Conservation (phyloP, 805 yeast species). For the Kodamaea laetipori region DNA sequence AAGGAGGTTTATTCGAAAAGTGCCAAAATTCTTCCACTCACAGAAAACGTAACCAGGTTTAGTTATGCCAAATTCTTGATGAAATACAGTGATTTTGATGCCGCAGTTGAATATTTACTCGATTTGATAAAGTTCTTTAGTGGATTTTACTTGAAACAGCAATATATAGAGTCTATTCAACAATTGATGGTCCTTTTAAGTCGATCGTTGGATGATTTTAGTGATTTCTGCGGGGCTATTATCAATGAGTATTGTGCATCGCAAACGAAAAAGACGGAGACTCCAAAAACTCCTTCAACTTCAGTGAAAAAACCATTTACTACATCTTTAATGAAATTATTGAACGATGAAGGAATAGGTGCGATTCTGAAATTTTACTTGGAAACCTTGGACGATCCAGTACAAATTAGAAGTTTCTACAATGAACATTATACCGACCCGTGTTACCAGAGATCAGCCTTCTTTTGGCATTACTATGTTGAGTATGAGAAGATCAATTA, state of each 20-base stretch:
- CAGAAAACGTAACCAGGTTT: constrained; percentile 25
- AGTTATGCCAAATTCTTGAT: constrained; percentile 29
- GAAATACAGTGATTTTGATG: constrained; percentile 19
- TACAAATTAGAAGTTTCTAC: constrained; percentile 28
- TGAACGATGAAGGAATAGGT: constrained; percentile 46
- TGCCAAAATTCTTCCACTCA: constrained; percentile 38
- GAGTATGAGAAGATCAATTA: constrained; percentile 54
- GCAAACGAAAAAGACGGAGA: background rate
- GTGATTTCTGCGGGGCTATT: background rate
- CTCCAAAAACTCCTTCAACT: constrained; percentile 1
- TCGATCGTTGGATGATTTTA: background rate
- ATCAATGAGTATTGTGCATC: constrained; percentile 1
- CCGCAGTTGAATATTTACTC: constrained; percentile 30
- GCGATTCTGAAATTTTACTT: constrained; percentile 39
- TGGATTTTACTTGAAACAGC: background rate
- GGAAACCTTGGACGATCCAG: constrained; percentile 18
- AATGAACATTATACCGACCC: constrained; percentile 28
- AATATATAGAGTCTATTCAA: constrained; percentile 3
- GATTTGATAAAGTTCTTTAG: constrained; percentile 25
- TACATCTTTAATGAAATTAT: constrained; percentile 18
- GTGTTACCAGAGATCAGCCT: constrained; percentile 39
- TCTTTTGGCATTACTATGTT: constrained; percentile 61
- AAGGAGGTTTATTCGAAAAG: constrained; percentile 51
- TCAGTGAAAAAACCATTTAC: background rate
- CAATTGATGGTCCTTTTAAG: constrained; percentile 6